These are phyloP conservation scores for Trichoderma gamsii DNA, from an alignment of 495 filamentous ascomycete species.

Conservation along the genomic window DNA sequence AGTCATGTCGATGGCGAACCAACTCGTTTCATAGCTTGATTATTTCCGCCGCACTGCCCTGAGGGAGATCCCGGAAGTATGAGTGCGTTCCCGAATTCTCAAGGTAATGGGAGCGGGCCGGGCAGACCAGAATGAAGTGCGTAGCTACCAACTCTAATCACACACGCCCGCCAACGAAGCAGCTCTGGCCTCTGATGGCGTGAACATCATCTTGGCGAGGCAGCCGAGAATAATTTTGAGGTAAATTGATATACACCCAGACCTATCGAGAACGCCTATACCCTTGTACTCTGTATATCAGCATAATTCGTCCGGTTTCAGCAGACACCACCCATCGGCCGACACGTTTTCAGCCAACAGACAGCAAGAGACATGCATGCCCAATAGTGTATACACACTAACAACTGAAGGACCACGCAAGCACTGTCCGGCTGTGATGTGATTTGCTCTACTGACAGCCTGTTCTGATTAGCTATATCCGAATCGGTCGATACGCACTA, in stretches of 20 bases:
- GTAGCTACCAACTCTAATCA: too few relatives aligned
- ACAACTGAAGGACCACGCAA: background rate
- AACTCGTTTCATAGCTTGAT: background rate
- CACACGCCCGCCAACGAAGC: too few relatives aligned
- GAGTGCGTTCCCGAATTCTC: background rate
- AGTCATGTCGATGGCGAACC: background rate
- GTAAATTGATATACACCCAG: background rate
- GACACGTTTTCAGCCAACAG: background rate
- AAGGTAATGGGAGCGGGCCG: background rate
- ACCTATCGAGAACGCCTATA: background rate
- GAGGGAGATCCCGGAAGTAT: background rate
- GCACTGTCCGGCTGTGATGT: background rate
- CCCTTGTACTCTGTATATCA: background rate
- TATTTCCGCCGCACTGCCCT: background rate
- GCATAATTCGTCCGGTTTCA: background rate
- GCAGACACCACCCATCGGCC: background rate
- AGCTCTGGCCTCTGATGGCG: too few relatives aligned
- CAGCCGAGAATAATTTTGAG: background rate
- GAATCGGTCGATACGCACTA: background rate
- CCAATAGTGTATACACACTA: background rate
- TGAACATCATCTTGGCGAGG: too few relatives aligned
- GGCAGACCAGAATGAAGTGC: background rate
- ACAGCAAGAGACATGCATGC: background rate
- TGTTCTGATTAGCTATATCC: background rate
- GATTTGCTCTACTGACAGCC: background rate